Evolutionary conservation across 1,284 basidiomycete species (phyloP).

Genomic region (Taiwanofungus camphoratus): DNA sequence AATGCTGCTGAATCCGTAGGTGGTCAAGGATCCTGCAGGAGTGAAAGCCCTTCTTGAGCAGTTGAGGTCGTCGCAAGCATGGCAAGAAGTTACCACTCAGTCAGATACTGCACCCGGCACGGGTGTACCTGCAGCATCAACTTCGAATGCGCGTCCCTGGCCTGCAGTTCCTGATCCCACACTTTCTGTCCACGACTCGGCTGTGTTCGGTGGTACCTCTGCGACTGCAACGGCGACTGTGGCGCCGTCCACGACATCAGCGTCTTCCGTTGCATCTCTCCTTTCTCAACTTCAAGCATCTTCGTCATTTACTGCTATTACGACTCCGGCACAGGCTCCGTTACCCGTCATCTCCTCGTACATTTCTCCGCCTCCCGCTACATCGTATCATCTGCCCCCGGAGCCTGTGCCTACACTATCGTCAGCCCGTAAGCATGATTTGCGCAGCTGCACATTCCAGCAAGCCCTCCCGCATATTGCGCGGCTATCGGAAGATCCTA

Average conservation of each 20-base stretch:
- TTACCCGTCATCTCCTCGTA: not conserved
- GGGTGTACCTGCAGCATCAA: not conserved
- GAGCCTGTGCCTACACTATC: not conserved
- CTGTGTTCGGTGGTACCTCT: not conserved
- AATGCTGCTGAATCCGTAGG: constrained; percentile 2
- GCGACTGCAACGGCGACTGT: not conserved
- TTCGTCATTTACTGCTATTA: constrained; percentile 11
- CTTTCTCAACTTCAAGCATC: constrained; percentile 53
- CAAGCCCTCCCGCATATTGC: constrained; percentile 56
- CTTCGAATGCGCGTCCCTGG: not conserved
- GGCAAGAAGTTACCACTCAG: constrained; percentile 43
- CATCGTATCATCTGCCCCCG: not conserved
- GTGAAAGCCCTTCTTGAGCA: constrained; percentile 63
- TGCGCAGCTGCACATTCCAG: constrained; percentile 51
- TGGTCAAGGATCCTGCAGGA: constrained; percentile 48
- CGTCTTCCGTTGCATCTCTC: constrained; percentile 51
- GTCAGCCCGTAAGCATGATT: constrained; percentile 28
- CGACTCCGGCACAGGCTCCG: constrained; percentile 1
- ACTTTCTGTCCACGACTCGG: not conserved
- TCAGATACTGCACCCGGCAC: constrained; percentile 5
- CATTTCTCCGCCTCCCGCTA: not conserved
- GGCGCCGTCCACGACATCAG: not conserved
- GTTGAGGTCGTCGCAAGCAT: constrained; percentile 57
- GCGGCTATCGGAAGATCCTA: constrained; percentile 44
- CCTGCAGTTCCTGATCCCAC: not conserved